Conservation (phyloP, 2,329 filamentous ascomycete genomes). For the Aspergillus fischeri region DNA sequence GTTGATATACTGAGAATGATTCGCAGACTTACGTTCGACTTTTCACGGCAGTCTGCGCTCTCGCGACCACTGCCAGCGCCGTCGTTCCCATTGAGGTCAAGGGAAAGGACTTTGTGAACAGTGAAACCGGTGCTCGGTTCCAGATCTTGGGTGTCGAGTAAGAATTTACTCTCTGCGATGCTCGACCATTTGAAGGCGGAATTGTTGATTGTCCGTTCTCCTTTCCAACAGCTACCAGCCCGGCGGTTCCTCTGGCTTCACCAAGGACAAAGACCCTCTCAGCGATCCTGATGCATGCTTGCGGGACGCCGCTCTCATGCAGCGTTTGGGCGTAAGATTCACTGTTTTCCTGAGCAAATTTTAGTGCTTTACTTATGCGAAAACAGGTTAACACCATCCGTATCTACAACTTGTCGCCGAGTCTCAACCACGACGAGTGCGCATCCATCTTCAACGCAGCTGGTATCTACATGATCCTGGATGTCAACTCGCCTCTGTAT, state of each 20-base stretch:
- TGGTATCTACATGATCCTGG: constrained; percentile 63
- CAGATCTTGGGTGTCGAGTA: constrained; percentile 61
- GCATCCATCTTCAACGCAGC: constrained; percentile 62
- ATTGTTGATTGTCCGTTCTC: constrained; percentile 13
- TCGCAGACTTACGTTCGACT: constrained; percentile 30
- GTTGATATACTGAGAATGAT: not conserved
- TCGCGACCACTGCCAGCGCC: constrained; percentile 46
- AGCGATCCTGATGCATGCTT: constrained; percentile 56
- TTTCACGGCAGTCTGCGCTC: constrained; percentile 38
- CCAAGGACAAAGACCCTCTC: constrained; percentile 52
- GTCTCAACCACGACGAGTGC: constrained; percentile 58
- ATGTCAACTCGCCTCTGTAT: constrained; percentile 59
- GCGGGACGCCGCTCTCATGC: constrained; percentile 61
- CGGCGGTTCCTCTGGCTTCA: constrained; percentile 57
- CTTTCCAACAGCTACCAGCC: constrained; percentile 52
- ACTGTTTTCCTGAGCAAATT: not conserved
- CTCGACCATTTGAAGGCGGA: constrained; percentile 3
- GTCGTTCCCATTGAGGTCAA: constrained; percentile 55
- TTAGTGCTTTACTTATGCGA: not conserved
- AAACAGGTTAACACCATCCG: constrained; percentile 58
- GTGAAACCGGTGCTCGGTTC: constrained; percentile 54
- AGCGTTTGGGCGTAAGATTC: constrained; percentile 52
- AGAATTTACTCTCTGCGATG: constrained; percentile 15
- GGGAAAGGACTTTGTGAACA: constrained; percentile 60
- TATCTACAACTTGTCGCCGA: constrained; percentile 60